A percentile compares a stretch with the other conserved stretches of the same genome.
Evolutionary conservation across 2,329 filamentous ascomycete genomes (phyloP).

Genomic region (Biscogniauxia mediterranea): DNA sequence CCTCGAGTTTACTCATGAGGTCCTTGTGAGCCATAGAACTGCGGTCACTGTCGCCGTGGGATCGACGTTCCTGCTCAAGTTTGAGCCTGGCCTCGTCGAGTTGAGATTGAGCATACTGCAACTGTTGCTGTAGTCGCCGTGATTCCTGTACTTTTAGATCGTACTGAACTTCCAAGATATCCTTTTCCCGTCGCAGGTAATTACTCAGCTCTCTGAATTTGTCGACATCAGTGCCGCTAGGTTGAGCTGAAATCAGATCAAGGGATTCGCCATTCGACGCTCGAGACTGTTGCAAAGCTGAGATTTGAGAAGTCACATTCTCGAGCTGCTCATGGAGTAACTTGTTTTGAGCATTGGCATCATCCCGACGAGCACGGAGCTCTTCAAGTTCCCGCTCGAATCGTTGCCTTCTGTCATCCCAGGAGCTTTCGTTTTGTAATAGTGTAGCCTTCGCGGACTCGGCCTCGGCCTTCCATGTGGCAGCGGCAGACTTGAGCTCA

Average conservation of each 20-base stretch:
- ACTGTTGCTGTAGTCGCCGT: slow-evolving; percentile 84
- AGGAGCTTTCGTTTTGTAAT: slow-evolving; percentile 79
- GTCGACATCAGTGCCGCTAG: slow-evolving; percentile 61
- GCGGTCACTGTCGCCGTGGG: slow-evolving; percentile 70
- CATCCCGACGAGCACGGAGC: slow-evolving; percentile 74
- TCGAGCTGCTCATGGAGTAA: slow-evolving; percentile 88
- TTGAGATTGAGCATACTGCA: slow-evolving; percentile 82
- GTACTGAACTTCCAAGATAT: slow-evolving; percentile 95
- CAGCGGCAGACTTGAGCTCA: slow-evolving; percentile 74
- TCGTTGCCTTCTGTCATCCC: slow-evolving; percentile 76
- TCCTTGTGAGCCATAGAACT: slow-evolving; percentile 80
- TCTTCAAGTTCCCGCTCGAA: slow-evolving; percentile 84
- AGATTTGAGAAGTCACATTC: slow-evolving; percentile 75
- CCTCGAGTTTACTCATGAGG: slow-evolving; percentile 90
- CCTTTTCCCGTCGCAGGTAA: slow-evolving; percentile 91
- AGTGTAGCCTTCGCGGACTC: slow-evolving; percentile 82
- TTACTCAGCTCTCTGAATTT: slow-evolving; percentile 87
- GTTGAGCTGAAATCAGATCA: slow-evolving; percentile 51
- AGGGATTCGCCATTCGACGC: slow-evolving; percentile 49
- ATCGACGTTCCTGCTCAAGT: slow-evolving; percentile 82
- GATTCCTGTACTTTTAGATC: slow-evolving; percentile 85
- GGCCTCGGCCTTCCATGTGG: slow-evolving; percentile 73
- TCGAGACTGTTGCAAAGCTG: slow-evolving; percentile 74
- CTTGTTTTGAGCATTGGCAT: slow-evolving; percentile 85
- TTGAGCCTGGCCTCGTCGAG: slow-evolving; percentile 87